Evolutionary conservation across 441 rosid species (phyloP).

Genomic region (Populus hybrid): DNA sequence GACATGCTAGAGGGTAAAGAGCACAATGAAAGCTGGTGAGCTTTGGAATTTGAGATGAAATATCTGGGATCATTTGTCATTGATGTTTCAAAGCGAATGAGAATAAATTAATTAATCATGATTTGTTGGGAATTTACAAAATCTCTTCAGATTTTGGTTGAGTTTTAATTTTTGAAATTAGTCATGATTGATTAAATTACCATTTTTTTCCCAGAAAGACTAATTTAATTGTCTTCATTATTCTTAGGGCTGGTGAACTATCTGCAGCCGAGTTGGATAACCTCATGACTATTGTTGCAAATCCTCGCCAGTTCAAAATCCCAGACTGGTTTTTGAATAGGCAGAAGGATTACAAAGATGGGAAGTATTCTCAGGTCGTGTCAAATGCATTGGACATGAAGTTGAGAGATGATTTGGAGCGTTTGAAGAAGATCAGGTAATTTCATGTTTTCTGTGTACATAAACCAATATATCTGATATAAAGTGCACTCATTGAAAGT

Average conservation of each 20-base stretch:
- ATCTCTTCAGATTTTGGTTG: too few relatives aligned
- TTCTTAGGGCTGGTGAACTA: constrained; percentile 71
- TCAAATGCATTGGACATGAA: constrained; percentile 91
- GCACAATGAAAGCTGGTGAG: too few relatives aligned
- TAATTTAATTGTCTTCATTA: background rate
- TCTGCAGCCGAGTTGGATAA: constrained; percentile 76
- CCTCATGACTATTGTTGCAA: constrained; percentile 80
- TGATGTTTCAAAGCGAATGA: background rate
- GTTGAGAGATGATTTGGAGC: constrained; percentile 88
- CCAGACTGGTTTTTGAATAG: constrained; percentile 93
- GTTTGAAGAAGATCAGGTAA: constrained; percentile 77
- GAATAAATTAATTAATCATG: background rate
- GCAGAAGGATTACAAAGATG: constrained; percentile 91
- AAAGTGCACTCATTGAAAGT: background rate
- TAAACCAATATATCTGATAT: background rate
- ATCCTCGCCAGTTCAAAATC: constrained; percentile 84
- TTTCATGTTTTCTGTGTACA: background rate
- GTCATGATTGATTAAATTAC: background rate
- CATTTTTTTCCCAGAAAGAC: background rate
- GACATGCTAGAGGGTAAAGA: too few relatives aligned
- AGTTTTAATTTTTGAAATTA: too few relatives aligned
- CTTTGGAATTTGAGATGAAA: background rate
- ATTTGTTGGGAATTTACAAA: background rate
- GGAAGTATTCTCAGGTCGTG: constrained; percentile 79
- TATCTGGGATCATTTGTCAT: background rate